A percentile compares a stretch with the other conserved stretches of the same genome.
phyloP scores from a whole-genome alignment of 1,284 basidiomycete genomes.

The Boletus albobrunnescens region DNA sequence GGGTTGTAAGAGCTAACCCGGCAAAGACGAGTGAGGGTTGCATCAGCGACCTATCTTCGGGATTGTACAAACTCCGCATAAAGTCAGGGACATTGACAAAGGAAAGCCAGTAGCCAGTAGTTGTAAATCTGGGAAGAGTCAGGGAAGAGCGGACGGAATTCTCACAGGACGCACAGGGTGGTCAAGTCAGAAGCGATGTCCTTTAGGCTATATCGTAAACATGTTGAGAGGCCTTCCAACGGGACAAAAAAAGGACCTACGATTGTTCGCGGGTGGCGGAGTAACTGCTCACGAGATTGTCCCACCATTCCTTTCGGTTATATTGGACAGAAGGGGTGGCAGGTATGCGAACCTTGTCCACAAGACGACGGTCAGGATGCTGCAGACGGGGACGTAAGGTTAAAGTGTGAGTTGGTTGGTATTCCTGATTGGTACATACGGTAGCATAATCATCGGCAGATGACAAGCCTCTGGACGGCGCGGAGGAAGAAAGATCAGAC shows the following conservation, averaged over 20 bases:
- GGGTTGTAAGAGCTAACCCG: constrained; percentile 62
- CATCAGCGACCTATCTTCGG: constrained; percentile 47
- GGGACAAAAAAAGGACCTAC: constrained; percentile 29
- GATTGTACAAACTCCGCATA: constrained; percentile 48
- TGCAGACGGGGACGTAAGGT: constrained; percentile 7
- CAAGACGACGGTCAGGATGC: constrained; percentile 28
- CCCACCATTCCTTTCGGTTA: constrained; percentile 60
- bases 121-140: constrained; percentile 39
- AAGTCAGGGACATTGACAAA: constrained; percentile 60
- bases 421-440: constrained; percentile 16
- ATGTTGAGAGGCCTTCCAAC: constrained; percentile 1
- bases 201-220: constrained; percentile 39
- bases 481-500: constrained; percentile 32
- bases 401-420: not conserved
- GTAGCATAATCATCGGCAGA: constrained; percentile 26
- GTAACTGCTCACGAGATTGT: constrained; percentile 52
- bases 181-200: constrained; percentile 52
- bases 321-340: constrained; percentile 42
- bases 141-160: constrained; percentile 6
- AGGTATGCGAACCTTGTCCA: constrained; percentile 38
- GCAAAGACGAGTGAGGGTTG: constrained; percentile 69
- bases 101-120: constrained; percentile 56
- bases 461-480: constrained; percentile 26
- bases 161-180: constrained; percentile 45
- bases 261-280: constrained; percentile 40